Base-by-base conservation (phyloP, 202 grass and related monocot genomes). In the Setaria italica region DNA sequence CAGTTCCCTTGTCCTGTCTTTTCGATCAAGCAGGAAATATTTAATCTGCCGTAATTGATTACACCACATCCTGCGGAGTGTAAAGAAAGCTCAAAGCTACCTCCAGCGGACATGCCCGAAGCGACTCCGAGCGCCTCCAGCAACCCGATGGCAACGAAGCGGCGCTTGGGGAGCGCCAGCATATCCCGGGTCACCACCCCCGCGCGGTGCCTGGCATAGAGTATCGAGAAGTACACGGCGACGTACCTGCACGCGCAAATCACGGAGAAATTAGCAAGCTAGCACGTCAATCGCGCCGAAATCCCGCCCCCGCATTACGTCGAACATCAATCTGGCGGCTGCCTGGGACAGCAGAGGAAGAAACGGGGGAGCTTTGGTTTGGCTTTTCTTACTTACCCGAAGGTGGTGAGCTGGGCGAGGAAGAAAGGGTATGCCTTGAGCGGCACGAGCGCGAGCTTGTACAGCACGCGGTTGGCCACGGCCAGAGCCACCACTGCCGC, bases 391-490 rank as follows among this genome's bases (percentile, higher is more conserved):
- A 15, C 34, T 80, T 86, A 94, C 92, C 90, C 90, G 84, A 94
- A 92, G 54, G 92, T 94, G 74, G 90, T 94, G 80, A 88, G 80
- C 88, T 98, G 95, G 6, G 95, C 91, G 55, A 98, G 95, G 86
- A 98, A 95, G 91, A 98, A 98, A 13, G 95, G 95, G 67, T 94
- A 95, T 5, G 83, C 81, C 85, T 92, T 89, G 85, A 94, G 90
- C 3, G 92, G 92, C 29, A 94, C 87, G 8, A 94, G 87, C 51
- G 92, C 90, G 45, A 94, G 92, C 87, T 94, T 94, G 82, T 92
- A 94, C 54, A 94, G 87, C 46, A 98, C 91, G 50, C 95, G 93
- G 68, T 98, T 98, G 46, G 82, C 92, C 45, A 94, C 81, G 9
- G 88, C 93, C 45, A 98, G 84, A 29, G 89, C 55, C 66, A 93